phyloP scores from a whole-genome alignment of 805 yeast species.

The Jamesozyma jinghongensis region DNA sequence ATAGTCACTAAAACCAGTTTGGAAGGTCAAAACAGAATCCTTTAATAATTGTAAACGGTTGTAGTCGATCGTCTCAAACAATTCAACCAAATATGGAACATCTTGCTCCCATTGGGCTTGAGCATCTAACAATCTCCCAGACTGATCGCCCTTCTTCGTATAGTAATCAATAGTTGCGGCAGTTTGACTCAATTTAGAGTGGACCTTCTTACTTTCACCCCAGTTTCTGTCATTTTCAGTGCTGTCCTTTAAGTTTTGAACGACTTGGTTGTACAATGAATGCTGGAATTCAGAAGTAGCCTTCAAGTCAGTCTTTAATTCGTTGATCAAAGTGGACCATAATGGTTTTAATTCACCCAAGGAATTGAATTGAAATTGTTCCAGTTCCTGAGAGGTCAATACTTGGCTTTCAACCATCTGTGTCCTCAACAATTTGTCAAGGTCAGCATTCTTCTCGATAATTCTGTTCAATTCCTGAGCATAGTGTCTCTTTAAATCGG shows the following conservation, averaged over 20 bases:
- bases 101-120: slow-evolving; percentile 63
- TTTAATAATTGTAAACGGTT: slow-evolving; percentile 53
- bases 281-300: slow-evolving; percentile 41
- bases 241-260: slow-evolving; percentile 45
- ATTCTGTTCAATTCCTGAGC: slow-evolving; percentile 38
- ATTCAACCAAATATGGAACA: slow-evolving; percentile 69
- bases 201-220: slow-evolving; percentile 43
- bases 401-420: slow-evolving; percentile 34
- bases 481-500: slow-evolving; percentile 39
- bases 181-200: slow-evolving; percentile 36
- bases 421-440: slow-evolving; percentile 27
- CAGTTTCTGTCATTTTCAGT: slow-evolving; percentile 46
- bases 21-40: slow-evolving; percentile 55
- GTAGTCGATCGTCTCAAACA: slow-evolving; percentile 64
- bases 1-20: slow-evolving; percentile 50
- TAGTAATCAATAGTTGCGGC: slow-evolving; percentile 36
- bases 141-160: slow-evolving; percentile 32
- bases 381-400: slow-evolving; percentile 36
- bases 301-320: slow-evolving; percentile 38
- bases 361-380: slow-evolving; percentile 41
- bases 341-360: slow-evolving; percentile 37
- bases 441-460: slow-evolving; percentile 27
- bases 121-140: slow-evolving; percentile 35
- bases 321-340: slow-evolving; percentile 38
- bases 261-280: slow-evolving; percentile 43